Conservation (phyloP, 169 alveolate genomes). For the Besnoitia besnoiti region DNA sequence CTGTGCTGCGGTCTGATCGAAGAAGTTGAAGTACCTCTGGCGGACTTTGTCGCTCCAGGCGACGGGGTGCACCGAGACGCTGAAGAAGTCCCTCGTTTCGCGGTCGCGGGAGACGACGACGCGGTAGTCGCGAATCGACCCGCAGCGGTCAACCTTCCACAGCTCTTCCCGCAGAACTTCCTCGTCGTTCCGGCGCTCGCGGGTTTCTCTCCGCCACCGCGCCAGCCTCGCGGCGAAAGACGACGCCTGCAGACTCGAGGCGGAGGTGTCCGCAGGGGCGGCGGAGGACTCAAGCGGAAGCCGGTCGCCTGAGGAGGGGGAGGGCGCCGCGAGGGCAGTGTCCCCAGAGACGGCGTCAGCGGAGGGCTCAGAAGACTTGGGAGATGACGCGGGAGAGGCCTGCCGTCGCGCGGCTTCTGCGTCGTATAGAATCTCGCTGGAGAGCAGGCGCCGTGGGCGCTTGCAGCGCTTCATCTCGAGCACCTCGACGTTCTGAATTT, state of each 20-base stretch:
- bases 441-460: slow-evolving; percentile 34
- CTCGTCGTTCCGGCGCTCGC: background rate
- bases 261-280: too few relatives aligned
- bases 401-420: background rate
- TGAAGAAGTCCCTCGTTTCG: background rate
- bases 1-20: background rate
- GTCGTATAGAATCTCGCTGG: slow-evolving; percentile 30
- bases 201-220: background rate
- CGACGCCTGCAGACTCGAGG: background rate
- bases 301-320: background rate
- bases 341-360: background rate
- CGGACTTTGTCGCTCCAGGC: slow-evolving; percentile 15
- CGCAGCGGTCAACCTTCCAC: slow-evolving; percentile 46
- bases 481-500: slow-evolving; percentile 54
- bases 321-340: background rate
- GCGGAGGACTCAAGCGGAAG: background rate
- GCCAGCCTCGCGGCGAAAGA: background rate
- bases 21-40: slow-evolving; percentile 1
- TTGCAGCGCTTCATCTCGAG: slow-evolving; percentile 15
- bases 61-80: slow-evolving; percentile 21
- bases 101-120: background rate
- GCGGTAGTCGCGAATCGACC: background rate
- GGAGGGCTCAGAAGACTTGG: background rate
- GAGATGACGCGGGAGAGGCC: background rate
- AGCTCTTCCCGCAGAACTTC: slow-evolving; percentile 32